These are phyloP conservation scores for Firmiana major DNA, from an alignment of 345 rosid genomes.

Conservation along the genomic window DNA sequence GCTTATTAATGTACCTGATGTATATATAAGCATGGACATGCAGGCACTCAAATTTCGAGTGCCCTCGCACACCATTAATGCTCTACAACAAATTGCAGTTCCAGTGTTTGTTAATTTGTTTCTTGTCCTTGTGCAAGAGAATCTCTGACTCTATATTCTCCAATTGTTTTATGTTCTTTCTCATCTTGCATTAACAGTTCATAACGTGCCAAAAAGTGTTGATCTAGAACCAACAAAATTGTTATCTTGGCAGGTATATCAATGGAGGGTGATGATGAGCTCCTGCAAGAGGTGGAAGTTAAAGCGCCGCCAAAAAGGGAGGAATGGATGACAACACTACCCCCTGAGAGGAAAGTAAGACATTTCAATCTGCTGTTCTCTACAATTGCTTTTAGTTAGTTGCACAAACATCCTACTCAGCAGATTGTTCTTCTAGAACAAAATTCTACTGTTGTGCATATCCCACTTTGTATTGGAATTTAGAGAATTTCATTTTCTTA, in stretches of 20 bases:
- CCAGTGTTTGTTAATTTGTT: neutral
- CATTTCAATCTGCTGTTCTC: neutral
- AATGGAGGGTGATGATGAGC: slow-evolving; percentile 96
- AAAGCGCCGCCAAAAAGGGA: slow-evolving; percentile 69
- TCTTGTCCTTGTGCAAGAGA: neutral
- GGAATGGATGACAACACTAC: slow-evolving; percentile 97
- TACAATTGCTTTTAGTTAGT: neutral
- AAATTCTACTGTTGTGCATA: neutral
- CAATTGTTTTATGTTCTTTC: neutral
- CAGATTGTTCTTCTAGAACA: neutral
- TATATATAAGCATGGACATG: neutral
- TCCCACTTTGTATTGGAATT: neutral
- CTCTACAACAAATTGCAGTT: neutral
- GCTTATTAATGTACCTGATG: neutral
- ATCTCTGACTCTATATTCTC: neutral
- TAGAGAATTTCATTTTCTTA: neutral
- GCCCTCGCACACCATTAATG: neutral
- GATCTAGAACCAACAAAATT: slow-evolving; percentile 13
- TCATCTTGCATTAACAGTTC: neutral
- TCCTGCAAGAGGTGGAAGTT: slow-evolving; percentile 63
- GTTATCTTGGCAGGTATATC: slow-evolving; percentile 59
- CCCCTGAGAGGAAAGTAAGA: slow-evolving; percentile 87
- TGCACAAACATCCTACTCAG: neutral
- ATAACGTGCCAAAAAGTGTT: neutral
- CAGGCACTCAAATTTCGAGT: neutral